Evolutionary conservation across 2,329 filamentous ascomycete species (phyloP).

Genomic region (Pestalotiopsis sp.): DNA sequence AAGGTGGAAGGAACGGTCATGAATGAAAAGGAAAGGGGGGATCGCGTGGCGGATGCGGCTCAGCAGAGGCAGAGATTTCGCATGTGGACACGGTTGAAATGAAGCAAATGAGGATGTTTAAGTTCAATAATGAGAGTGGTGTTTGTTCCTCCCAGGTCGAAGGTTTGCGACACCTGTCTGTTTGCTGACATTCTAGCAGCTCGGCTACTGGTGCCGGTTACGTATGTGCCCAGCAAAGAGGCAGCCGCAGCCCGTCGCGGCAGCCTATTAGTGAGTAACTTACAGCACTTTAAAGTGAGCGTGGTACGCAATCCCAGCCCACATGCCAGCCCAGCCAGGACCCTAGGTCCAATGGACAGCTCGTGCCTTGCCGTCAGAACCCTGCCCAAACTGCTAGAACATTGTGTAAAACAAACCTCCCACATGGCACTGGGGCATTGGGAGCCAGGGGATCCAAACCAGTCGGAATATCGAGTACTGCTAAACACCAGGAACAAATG

Average conservation of each 20-base stretch:
- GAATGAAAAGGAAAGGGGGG: not conserved
- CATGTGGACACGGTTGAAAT: not conserved
- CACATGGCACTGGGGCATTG: too few relatives aligned
- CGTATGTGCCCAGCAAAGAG: not conserved
- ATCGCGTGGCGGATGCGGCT: constrained; percentile 1
- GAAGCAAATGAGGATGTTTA: not conserved
- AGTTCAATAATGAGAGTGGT: constrained; percentile 5
- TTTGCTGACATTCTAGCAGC: not conserved
- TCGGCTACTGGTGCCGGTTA: not conserved
- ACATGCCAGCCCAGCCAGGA: not conserved
- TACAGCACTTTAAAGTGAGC: not conserved
- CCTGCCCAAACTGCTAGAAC: not conserved
- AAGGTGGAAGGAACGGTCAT: not conserved
- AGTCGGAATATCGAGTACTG: too few relatives aligned
- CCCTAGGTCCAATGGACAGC: not conserved
- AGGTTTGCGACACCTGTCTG: constrained; percentile 10
- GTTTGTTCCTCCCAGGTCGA: not conserved
- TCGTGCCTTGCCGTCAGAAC: not conserved
- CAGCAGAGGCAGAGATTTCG: not conserved
- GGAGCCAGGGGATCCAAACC: too few relatives aligned
- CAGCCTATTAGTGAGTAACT: not conserved
- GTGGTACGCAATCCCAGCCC: not conserved
- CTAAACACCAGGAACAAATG: not conserved
- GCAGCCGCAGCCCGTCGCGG: not conserved
- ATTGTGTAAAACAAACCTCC: not conserved